Base-by-base conservation (phyloP, 805 yeast genomes). In the Yarrowia alimentaria region DNA sequence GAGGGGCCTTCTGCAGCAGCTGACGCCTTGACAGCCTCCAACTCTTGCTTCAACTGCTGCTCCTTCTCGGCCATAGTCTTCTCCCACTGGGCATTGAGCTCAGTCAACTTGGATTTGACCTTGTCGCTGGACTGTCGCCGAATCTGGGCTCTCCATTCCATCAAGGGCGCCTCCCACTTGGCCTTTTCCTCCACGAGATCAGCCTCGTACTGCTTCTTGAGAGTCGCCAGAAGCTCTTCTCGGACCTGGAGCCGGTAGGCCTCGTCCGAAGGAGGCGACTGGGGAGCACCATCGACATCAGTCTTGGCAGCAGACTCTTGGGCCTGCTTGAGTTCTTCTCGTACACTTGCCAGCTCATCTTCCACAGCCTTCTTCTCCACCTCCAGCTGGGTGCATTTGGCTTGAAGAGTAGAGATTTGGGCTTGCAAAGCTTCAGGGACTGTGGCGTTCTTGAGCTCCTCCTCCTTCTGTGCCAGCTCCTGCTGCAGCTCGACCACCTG, bases 201-300 rank as follows among this genome's bases (percentile, higher is more conserved):
- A 14, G 61, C 67, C 19, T 64, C 65, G 52, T 63, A 60, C 47
- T 72, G 57, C 51, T 63, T 65, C 52, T 68, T 68, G 29, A 64
- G 61, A 20, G 68, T 4, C n/a, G 50, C 37, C 21, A 43, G 30
- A 11, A 43, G 22, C 37, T 43, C 66, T 19, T 65, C 68, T n/a
- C 28, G 54, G 21, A 19, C 56, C 52, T 43, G 54, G 49, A 7
- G 55, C 50, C 19, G 47, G 53, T 14, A 51, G 47, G 20, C 62
- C 58, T 12, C 54, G 52, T n/a, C 55, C 6, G 32, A 32, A 18
- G 37, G 30, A 34, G 54, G 26, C 3, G 35, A 52, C 35, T 51
- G 54, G 9, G 50, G 24, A 11, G 49, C 43, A 6, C 30, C 34
- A n/a, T 51, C 42, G 10, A 32, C 51, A 5, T 18, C 10, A 1